Conservation (phyloP, 257 asterid species). For the Capsicum rhomboideum region DNA sequence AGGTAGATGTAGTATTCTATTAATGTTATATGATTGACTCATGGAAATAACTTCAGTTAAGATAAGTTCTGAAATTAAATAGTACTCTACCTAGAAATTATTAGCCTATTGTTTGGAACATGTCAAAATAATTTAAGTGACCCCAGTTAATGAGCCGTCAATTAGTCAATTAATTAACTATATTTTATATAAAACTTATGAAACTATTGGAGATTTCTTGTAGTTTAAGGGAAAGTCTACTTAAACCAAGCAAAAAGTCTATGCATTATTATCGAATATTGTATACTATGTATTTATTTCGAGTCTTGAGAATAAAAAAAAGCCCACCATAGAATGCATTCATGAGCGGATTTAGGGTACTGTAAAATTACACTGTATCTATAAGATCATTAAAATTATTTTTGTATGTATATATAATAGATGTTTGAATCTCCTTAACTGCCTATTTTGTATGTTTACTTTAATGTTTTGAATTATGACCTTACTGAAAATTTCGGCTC, state of each 20-base stretch:
- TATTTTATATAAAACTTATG: background rate
- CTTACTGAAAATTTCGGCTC: background rate
- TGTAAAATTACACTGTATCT: too few species aligned
- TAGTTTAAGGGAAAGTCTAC: constrained; percentile 8
- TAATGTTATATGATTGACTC: background rate
- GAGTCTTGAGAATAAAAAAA: background rate
- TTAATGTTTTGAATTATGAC: background rate
- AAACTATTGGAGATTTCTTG: constrained; percentile 8
- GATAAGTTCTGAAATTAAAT: background rate
- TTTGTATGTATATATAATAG: too few species aligned
- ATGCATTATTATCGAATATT: background rate
- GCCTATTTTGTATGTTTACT: background rate
- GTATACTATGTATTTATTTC: background rate
- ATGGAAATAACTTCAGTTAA: background rate
- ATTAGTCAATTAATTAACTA: constrained; percentile 6
- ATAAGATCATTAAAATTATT: too few species aligned
- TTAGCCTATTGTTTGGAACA: background rate
- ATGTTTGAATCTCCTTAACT: background rate
- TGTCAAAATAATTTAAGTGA: background rate
- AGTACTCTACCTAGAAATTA: background rate
- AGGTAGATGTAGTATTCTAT: background rate
- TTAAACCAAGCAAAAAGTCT: background rate
- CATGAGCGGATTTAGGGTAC: background rate
- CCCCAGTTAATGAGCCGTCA: background rate
- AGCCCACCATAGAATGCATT: background rate